Evolutionary conservation across 441 rosid genomes (phyloP), one percentile per base, ranked within the genome.

Genomic region (Manihot esculenta): DNA sequence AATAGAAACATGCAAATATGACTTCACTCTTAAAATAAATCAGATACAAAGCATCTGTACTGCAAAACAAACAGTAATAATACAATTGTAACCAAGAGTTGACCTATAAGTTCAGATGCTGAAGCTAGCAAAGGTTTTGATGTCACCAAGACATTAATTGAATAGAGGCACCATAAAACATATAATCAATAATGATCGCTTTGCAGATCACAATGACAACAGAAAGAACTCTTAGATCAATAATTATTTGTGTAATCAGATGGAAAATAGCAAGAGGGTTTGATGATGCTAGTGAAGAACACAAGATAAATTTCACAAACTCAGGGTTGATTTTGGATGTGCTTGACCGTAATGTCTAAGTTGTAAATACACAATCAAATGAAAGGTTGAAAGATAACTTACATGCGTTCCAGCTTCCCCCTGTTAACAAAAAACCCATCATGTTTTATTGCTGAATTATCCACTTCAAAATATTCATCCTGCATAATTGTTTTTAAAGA

Each of bases 381-480:
- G 23, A 71, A 68, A 17, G 60, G 66, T 69, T 59, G 45, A 72
- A 68, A 45, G 38, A 73, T 66, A 71, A 81, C 98, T 86, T 85
- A 95, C 99, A 84, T 72, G 78, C 91, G 86, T 82, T 95, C 99
- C 84, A 95, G 80, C 79, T 78, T 84, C 77, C 99, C 99, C 84
- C 92, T 91, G 64, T 95, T 93, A 76, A 95, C 90, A 84, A 89
- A 95, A 82, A 95, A 95, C 38, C 99, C 99, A 79, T 87, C 89
- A 67, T 95, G 97, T 79, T 95, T 93, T 74, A 93, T 85, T 68
- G 88, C 85, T 66, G 99, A 89, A 85, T 91, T 85, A 79, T 95
- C 99, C 79, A 93, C 98, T 84, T 93, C 93, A 79, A 91, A 95
- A 84, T 95, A 95, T 77, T 95, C 99, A 85, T 95, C 99, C 99